Base-by-base conservation (phyloP, 495 filamentous ascomycete genomes). In the Podospora pseudoanserina region DNA sequence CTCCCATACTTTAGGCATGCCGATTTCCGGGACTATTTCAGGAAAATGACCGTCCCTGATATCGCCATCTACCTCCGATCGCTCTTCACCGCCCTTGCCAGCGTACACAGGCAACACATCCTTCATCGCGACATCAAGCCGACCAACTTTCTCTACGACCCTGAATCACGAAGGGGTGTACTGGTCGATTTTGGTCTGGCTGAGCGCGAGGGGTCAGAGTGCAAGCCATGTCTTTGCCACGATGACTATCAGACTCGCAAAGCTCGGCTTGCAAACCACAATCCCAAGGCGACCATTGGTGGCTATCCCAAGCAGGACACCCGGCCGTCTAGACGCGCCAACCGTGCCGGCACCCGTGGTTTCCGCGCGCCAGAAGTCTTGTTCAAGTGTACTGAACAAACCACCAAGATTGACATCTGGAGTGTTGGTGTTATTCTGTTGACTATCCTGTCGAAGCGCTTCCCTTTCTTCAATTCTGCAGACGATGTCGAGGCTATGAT, bases 71-170 rank as follows among this genome's bases (percentile, higher is more conserved):
- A 98, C 77, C 91, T 99, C 71, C 86, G 87, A 19, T 96, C 91
- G 5, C 85, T 99, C 9, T 93, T 99, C 76, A 88, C 87, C 5
- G 95, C 96, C 0, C 83, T 99, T 5, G 82, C 85, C 18, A 89
- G 90, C 23, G 93, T 98, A 11, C 95, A 99, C 77, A 82, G 83
- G 49, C 87, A 90, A 73, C 82, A 85, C 20, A 97, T 99, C 66
- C 84, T 99, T 19, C 95, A 99, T 76, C 90, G 95, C 65, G 95
- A 99, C 77, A 97, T 99, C 77, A 99, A 99, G 77, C 95, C 95
- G n/a, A 99, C 95, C 15, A 99, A 99, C 75, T 99, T 99, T 74
- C 86, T 99, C 39, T 99, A 98, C 82, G 94, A 97, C 68, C 90
- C 91, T 3, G 79, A 88, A 3, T 83, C 91, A 68, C 85, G 87